Base-by-base conservation (phyloP, 1,139 yeast species). In the Hemisphaericaspora xylanilytica region DNA sequence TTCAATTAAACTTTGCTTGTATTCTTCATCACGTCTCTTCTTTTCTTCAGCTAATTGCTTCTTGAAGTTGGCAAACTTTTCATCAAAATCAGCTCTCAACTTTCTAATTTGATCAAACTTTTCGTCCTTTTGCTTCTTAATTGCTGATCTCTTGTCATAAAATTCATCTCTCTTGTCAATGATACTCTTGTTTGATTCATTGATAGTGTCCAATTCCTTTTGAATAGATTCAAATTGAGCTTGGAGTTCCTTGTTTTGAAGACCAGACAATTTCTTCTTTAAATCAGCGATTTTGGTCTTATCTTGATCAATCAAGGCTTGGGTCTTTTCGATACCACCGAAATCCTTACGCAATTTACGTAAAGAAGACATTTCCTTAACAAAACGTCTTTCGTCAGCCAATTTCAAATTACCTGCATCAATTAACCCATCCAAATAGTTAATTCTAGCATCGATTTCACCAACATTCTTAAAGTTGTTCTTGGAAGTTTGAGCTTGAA, bases 321-420 rank as follows among this genome's bases (percentile, higher is more conserved):
- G 97, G 53, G 78, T 77, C 53, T 80, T 78, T 57, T 82, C 89
- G 53, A 90, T 72, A 33, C 78, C 74, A 37, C 80, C 80, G 60
- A 88, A 85, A 63, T 84, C 94, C 65, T 85, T 85, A 59, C 82
- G 80, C 58, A 85, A 70, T 67, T 87, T 88, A 65, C 94, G 83
- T 62, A 92, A 77, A 38, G 82, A 67, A 40, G 89, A 78, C 74
- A 89, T 86, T 67, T 92, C 97, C 67, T 85, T 85, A 52, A 94
- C 80, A 51, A 73, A 69, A 61, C 82, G 78, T 71, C 89, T 85
- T 74, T 94, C 99, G 48, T 92, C 96, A 39, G 90, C 97, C 58
- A 94, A 79, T 56, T 88, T 80, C 62, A 94, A 73, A 39, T 75
- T 70, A 45, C 98, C 98, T 38, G 86, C 68, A 45, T 86, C 89